Evolutionary conservation across 2,329 filamentous ascomycete species (phyloP).

Genomic region (Arachnomyces sp.): DNA sequence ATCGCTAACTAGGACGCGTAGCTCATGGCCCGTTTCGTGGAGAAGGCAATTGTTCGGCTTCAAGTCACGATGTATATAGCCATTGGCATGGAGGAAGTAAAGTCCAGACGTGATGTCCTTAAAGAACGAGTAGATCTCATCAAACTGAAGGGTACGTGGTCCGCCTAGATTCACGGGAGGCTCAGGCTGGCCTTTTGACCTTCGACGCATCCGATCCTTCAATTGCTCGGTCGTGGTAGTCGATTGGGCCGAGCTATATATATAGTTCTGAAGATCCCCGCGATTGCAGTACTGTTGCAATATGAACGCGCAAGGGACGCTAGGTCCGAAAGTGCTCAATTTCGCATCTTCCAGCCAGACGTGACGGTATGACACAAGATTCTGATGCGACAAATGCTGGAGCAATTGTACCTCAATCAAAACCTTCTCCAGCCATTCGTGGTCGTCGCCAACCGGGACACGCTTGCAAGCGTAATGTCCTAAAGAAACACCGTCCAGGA

Average conservation of each 20-base stretch:
- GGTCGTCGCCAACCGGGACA: slow-evolving; percentile 89
- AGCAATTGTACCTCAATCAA: slow-evolving; percentile 88
- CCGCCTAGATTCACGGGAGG: slow-evolving; percentile 46
- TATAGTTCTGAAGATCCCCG: slow-evolving; percentile 81
- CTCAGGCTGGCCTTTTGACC: slow-evolving; percentile 70
- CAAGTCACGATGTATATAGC: slow-evolving; percentile 91
- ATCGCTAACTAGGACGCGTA: slow-evolving; percentile 85
- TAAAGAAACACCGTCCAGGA: slow-evolving; percentile 79
- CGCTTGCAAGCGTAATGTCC: slow-evolving; percentile 95
- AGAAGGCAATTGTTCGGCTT: slow-evolving; percentile 95
- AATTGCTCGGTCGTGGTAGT: slow-evolving; percentile 68
- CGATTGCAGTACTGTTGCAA: slow-evolving; percentile 96
- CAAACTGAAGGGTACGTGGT: slow-evolving; percentile 59
- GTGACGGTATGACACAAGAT: slow-evolving; percentile 92
- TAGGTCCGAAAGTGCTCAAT: slow-evolving; percentile 78
- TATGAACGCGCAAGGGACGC: slow-evolving; percentile 91
- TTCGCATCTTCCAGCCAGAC: slow-evolving; percentile 91
- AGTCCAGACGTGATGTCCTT: slow-evolving; percentile 89
- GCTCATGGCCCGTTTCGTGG: slow-evolving; percentile 63
- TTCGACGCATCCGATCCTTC: slow-evolving; percentile 77
- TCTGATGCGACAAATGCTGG: slow-evolving; percentile 85
- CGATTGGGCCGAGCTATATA: slow-evolving; percentile 62
- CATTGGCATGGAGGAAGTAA: slow-evolving; percentile 79
- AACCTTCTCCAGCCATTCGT: slow-evolving; percentile 91
- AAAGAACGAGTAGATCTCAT: slow-evolving; percentile 96